phyloP scores from a whole-genome alignment of 1,284 basidiomycete genomes.

The Pyrrhoderma lamaoense region DNA sequence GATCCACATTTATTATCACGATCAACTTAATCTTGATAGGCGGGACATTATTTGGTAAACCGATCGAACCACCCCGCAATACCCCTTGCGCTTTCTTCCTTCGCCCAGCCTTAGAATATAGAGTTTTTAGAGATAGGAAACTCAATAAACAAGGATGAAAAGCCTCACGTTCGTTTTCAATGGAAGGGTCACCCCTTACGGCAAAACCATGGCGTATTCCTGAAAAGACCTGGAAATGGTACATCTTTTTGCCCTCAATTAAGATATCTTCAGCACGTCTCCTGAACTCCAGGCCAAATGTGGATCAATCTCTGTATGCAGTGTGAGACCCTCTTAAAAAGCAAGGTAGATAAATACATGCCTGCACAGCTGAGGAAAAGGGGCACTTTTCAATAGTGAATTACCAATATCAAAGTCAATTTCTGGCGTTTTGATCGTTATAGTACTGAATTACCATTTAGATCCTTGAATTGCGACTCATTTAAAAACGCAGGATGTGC shows the following conservation, averaged over 20 bases:
- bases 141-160: not conserved
- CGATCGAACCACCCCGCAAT: slow-evolving; percentile 40
- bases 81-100: slow-evolving; percentile 46
- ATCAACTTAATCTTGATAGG: too few species aligned
- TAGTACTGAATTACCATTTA: slow-evolving; percentile 38
- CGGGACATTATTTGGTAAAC: slow-evolving; percentile 23
- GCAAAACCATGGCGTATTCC: slow-evolving; percentile 42
- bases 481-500: slow-evolving; percentile 49
- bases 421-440: too few species aligned
- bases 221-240: slow-evolving; percentile 43
- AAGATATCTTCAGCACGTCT: slow-evolving; percentile 41
- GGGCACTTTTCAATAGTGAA: slow-evolving; percentile 32
- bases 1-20: too few species aligned
- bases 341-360: slow-evolving; percentile 19
- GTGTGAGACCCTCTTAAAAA: not conserved
- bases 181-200: slow-evolving; percentile 32
- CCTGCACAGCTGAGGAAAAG: slow-evolving; percentile 48
- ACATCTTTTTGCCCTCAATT: slow-evolving; percentile 34
- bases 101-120: slow-evolving; percentile 43
- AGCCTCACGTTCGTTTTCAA: slow-evolving; percentile 36
- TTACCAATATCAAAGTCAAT: too few species aligned
- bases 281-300: slow-evolving; percentile 38
- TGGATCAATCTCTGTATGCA: slow-evolving; percentile 35
- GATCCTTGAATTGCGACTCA: slow-evolving; percentile 38
- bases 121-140: not conserved